A percentile compares a stretch with the other conserved stretches of the same genome.
phyloP scores from a whole-genome alignment of 495 filamentous ascomycete genomes.

The Talaromyces stipitatus region DNA sequence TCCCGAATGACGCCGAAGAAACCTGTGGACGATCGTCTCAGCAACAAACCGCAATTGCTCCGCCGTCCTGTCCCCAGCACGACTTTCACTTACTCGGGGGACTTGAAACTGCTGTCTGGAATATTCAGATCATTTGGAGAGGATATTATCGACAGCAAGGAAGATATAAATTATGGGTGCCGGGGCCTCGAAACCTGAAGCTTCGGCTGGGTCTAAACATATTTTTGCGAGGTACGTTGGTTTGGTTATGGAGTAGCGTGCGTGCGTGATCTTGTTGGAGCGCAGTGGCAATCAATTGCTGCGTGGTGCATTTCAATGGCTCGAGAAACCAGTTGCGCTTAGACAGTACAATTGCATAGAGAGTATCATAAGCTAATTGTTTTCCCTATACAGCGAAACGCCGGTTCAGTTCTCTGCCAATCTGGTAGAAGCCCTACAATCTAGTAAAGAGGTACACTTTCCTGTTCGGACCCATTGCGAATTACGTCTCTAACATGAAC shows the following conservation, averaged over 20 bases:
- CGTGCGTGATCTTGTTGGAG: not conserved
- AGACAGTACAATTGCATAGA: not conserved
- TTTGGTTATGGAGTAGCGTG: not conserved
- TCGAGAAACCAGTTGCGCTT: not conserved
- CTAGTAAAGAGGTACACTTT: conserved; percentile 66
- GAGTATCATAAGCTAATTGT: not conserved
- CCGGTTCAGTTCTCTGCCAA: conserved; percentile 82
- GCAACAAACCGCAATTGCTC: not conserved
- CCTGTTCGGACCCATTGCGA: not conserved
- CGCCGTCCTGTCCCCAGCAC: not conserved
- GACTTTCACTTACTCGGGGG: not conserved
- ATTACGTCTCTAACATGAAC: not conserved
- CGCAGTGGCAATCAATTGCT: not conserved
- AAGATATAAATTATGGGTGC: conserved; percentile 38
- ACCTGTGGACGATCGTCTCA: not conserved
- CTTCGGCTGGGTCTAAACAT: conserved; percentile 40
- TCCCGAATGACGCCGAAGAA: conserved; percentile 1
- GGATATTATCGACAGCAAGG: not conserved
- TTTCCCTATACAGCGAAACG: conserved; percentile 49
- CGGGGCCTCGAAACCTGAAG: conserved; percentile 45
- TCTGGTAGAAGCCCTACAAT: conserved; percentile 73
- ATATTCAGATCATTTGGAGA: not conserved
- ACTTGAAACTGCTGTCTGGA: not conserved
- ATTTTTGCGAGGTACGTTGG: conserved; percentile 42
- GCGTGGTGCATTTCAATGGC: not conserved